Evolutionary conservation across 257 asterid genomes (phyloP), one percentile per base, ranked within the genome.

Genomic region (Hygrophila difformis): DNA sequence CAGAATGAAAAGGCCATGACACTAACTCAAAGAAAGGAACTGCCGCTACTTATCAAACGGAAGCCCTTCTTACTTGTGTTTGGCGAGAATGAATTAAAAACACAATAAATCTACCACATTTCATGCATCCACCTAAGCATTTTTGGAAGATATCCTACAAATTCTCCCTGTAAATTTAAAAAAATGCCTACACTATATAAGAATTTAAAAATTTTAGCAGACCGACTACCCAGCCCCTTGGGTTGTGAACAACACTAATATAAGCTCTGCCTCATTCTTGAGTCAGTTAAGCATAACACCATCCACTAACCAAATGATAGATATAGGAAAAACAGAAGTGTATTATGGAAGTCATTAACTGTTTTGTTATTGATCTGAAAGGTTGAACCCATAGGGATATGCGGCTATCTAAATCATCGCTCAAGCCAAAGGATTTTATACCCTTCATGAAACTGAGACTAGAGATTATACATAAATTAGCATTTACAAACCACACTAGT

Each of bases 381-480:
- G 36, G 44, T 50, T 23, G 54, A 28, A 41, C 26, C 24, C 33
- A 55, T 20, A 43, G 23, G 43, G 49, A 22, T 47, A 44, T 13
- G 9, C 12, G 35, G 34, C 23, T 6, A 59, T 14, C 10, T 15
- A 35, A 22, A 13, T 20, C 31, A 4, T 14, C 5, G n/a, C n/a
- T n/a, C n/a, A n/a, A n/a, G n/a, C n/a, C n/a, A n/a, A n/a, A n/a
- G n/a, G n/a, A n/a, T n/a, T n/a, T n/a, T n/a, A n/a, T n/a, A n/a
- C 20, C 4, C 17, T 39, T 17, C 26, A 2, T 10, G 12, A 43
- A 54, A 51, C 7, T 2, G 24, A 21, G 3, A 5, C 4, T 41
- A 29, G 18, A 29, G 12, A 33, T 20, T 36, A 29, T 14, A 18
- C 24, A n/a, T n/a, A n/a, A n/a, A 41, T 56, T 17, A 57, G 47